phyloP scores from a whole-genome alignment of 345 rosid species.

The Bruguiera gymnorhiza region DNA sequence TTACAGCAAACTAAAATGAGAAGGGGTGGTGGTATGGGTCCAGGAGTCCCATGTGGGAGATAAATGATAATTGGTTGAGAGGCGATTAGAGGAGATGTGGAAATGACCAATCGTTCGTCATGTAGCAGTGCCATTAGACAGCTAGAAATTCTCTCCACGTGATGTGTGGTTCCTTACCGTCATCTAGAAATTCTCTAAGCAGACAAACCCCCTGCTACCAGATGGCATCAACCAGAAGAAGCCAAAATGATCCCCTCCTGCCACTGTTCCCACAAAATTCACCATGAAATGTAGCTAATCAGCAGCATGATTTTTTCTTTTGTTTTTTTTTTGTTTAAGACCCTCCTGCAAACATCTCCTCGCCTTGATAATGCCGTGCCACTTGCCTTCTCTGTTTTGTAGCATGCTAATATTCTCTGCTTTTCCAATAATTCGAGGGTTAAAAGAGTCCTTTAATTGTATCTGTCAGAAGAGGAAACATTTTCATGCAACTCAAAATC shows the following conservation, averaged over 20 bases:
- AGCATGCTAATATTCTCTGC: too few relatives aligned
- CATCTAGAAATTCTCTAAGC: constrained; percentile 16
- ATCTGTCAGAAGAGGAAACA: too few relatives aligned
- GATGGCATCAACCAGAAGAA: constrained; percentile 15
- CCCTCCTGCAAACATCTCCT: too few relatives aligned
- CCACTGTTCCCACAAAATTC: not conserved
- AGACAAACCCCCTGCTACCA: constrained; percentile 8
- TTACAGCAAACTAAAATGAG: not conserved
- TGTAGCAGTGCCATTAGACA: constrained; percentile 26
- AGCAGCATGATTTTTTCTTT: not conserved
- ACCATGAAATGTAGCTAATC: not conserved
- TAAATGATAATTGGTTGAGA: constrained; percentile 73
- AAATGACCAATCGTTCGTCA: constrained; percentile 46
- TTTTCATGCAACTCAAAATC: too few relatives aligned
- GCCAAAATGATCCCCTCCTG: constrained; percentile 4
- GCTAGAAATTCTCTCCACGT: constrained; percentile 43
- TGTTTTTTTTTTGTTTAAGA: too few relatives aligned
- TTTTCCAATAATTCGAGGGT: too few relatives aligned
- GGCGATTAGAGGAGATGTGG: constrained; percentile 81
- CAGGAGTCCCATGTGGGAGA: constrained; percentile 86
- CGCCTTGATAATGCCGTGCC: too few relatives aligned
- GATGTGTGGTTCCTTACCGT: constrained; percentile 47
- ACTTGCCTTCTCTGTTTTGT: too few relatives aligned
- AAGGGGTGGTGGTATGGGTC: constrained; percentile 28
- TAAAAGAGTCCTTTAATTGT: too few relatives aligned